Percentiles rank a stretch among this genome's conserved stretches.
Conservation (phyloP, 2,329 filamentous ascomycete genomes). For the Epichloe sibirici region DNA sequence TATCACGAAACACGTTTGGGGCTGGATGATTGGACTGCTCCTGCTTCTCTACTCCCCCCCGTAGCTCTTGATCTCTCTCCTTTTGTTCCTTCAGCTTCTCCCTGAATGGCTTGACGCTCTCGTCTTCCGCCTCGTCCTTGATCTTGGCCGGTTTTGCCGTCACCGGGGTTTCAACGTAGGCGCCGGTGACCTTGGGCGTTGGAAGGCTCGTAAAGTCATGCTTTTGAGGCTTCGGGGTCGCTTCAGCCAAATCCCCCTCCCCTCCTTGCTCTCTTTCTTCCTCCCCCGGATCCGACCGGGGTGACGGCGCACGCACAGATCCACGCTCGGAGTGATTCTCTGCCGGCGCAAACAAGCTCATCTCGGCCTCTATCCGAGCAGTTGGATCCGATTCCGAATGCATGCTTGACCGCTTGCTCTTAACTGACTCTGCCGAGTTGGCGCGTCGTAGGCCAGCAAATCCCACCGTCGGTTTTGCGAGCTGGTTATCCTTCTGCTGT, state of each 20-base stretch:
- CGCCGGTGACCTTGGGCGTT: constrained; percentile 42
- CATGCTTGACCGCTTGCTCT: constrained; percentile 36
- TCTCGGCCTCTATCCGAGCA: constrained; percentile 44
- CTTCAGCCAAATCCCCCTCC: constrained; percentile 21
- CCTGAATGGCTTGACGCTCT: constrained; percentile 2
- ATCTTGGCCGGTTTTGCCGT: constrained; percentile 28
- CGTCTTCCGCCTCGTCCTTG: constrained; percentile 4
- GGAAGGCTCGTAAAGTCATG: constrained; percentile 35
- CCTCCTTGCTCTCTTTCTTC: constrained; percentile 11
- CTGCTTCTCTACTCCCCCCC: constrained; percentile 2
- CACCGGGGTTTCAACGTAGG: constrained; percentile 44
- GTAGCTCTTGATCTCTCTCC: constrained; percentile 1
- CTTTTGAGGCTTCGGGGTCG: constrained; percentile 35
- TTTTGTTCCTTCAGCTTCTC: constrained; percentile 10
- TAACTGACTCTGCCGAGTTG: constrained; percentile 33
- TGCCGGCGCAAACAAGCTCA: constrained; percentile 40
- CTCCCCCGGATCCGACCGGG: constrained; percentile 21
- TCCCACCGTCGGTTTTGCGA: constrained; percentile 29
- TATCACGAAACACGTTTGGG: constrained; percentile 13
- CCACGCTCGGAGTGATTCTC: constrained; percentile 45
- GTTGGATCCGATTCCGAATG: constrained; percentile 42
- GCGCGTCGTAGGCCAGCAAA: constrained; percentile 32
- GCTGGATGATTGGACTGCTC: constrained; percentile 2
- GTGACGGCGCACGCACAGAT: constrained; percentile 38
- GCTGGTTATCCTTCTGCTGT: constrained; percentile 12